phyloP scores from a whole-genome alignment of 345 rosid genomes.

The Brassica nigra region DNA sequence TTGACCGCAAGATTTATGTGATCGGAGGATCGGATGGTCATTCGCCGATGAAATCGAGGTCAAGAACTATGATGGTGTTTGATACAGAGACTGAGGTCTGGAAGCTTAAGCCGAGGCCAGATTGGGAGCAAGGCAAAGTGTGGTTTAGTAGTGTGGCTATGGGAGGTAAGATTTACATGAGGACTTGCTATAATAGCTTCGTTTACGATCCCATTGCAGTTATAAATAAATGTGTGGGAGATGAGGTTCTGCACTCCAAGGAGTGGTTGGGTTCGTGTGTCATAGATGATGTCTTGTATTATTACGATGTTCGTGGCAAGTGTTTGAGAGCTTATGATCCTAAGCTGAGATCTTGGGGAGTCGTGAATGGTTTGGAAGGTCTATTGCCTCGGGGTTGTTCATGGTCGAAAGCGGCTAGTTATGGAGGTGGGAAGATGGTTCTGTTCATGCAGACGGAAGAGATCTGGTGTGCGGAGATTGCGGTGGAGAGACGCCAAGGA shows the following conservation, averaged over 20 bases:
- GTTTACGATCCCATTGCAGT: slow-evolving; percentile 3
- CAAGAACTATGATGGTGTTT: slow-evolving; percentile 29
- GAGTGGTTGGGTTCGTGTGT: slow-evolving; percentile 34
- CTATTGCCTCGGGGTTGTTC: slow-evolving; percentile 21
- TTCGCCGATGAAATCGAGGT: slow-evolving; percentile 24
- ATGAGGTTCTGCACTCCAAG: slow-evolving; percentile 31
- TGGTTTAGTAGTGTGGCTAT: slow-evolving; percentile 32
- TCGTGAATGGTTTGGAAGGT: slow-evolving; percentile 29
- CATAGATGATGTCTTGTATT: slow-evolving; percentile 29
- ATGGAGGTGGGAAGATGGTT: slow-evolving; percentile 2
- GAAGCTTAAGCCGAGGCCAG: slow-evolving; percentile 9
- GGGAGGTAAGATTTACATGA: slow-evolving; percentile 36
- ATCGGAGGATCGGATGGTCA: slow-evolving; percentile 22
- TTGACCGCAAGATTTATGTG: slow-evolving; percentile 33
- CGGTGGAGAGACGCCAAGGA: slow-evolving; percentile 9
- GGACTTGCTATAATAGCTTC: slow-evolving; percentile 26
- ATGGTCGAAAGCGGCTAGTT: slow-evolving; percentile 14
- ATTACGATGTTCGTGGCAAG: slow-evolving; percentile 19
- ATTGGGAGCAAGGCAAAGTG: slow-evolving; percentile 27
- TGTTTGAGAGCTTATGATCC: slow-evolving; percentile 35
- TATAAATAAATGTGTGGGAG: not conserved
- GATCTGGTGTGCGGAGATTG: slow-evolving; percentile 39
- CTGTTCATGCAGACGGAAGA: slow-evolving; percentile 26
- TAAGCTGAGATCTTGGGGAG: slow-evolving; percentile 27
- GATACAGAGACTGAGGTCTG: slow-evolving; percentile 11